phyloP scores from a whole-genome alignment of 2,329 filamentous ascomycete genomes.

The Hirsutella minnesotensis region DNA sequence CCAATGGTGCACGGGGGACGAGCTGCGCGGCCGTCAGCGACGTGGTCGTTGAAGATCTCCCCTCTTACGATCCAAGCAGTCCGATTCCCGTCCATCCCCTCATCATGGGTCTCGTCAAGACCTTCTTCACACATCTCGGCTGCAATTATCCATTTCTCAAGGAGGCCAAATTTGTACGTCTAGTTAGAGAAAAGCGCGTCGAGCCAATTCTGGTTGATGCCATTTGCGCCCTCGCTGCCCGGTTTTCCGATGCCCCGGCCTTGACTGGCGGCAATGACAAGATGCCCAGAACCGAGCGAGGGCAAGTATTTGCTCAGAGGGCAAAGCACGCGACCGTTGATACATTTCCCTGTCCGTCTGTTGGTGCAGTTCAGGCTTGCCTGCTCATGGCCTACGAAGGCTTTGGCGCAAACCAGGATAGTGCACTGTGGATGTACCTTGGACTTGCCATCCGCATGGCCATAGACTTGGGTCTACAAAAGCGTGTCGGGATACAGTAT shows the following conservation, averaged over 20 bases:
- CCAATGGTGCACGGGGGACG: slow-evolving; percentile 22
- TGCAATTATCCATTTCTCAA: slow-evolving; percentile 80
- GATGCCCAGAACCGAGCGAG: slow-evolving; percentile 52
- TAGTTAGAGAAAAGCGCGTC: slow-evolving; percentile 68
- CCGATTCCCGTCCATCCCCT: slow-evolving; percentile 58
- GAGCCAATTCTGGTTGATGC: slow-evolving; percentile 80
- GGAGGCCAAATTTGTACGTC: slow-evolving; percentile 57
- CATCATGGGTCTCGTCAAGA: slow-evolving; percentile 65
- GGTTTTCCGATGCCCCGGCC: slow-evolving; percentile 56
- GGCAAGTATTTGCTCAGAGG: slow-evolving; percentile 66
- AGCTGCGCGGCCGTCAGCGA: slow-evolving; percentile 31
- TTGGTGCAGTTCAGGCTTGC: slow-evolving; percentile 75
- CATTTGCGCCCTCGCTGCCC: slow-evolving; percentile 69
- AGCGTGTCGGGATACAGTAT: slow-evolving; percentile 60
- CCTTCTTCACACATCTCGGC: slow-evolving; percentile 71
- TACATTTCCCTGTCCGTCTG: slow-evolving; percentile 69
- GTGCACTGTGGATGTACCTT: slow-evolving; percentile 87
- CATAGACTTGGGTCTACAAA: slow-evolving; percentile 70
- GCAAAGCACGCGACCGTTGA: slow-evolving; percentile 77
- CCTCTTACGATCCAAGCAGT: slow-evolving; percentile 67
- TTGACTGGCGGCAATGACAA: slow-evolving; percentile 36
- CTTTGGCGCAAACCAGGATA: slow-evolving; percentile 80
- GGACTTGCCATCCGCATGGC: slow-evolving; percentile 79
- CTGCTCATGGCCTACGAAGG: slow-evolving; percentile 79
- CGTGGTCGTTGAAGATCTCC: slow-evolving; percentile 41